Conservation (phyloP, 2,329 filamentous ascomycete genomes). For the Fusarium sp. region DNA sequence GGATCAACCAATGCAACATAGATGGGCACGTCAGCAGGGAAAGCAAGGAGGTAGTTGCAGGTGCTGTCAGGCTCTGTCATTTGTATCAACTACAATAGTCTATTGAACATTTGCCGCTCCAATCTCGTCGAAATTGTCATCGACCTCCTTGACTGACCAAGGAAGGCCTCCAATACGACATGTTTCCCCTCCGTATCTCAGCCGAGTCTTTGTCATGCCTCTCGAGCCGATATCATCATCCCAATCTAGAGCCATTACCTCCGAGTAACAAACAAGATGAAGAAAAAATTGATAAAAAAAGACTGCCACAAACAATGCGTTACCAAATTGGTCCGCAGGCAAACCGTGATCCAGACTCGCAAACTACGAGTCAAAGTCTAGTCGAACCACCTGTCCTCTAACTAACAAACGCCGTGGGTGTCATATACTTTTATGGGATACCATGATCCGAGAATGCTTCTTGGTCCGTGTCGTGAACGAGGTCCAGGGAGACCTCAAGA, state of each 20-base stretch:
- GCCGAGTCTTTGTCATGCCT: conserved; percentile 32
- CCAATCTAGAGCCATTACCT: conserved; percentile 45
- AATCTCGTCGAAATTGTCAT: conserved; percentile 28
- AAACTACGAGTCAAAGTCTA: conserved; percentile 41
- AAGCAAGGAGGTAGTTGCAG: background rate
- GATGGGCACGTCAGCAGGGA: background rate
- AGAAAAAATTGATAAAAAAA: conserved; percentile 1
- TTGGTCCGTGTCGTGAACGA: conserved; percentile 26
- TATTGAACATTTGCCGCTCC: conserved; percentile 27
- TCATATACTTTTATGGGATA: conserved; percentile 42
- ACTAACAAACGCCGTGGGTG: conserved; percentile 44
- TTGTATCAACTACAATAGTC: conserved; percentile 34
- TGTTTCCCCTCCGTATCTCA: conserved; percentile 12
- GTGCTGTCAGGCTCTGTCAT: conserved; percentile 9
- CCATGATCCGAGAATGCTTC: conserved; percentile 26
- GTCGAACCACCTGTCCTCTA: conserved; percentile 43
- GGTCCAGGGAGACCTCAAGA: conserved; percentile 15
- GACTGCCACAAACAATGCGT: conserved; percentile 29
- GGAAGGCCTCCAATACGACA: conserved; percentile 23
- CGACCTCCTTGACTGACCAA: conserved; percentile 10
- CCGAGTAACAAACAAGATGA: conserved; percentile 35
- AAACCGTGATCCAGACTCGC: conserved; percentile 42
- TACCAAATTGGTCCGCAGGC: conserved; percentile 36
- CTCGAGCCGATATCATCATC: conserved; percentile 33
- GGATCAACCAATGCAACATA: background rate